Percentiles rank a stretch among this genome's conserved stretches.
Evolutionary conservation across 768 basidiomycete genomes (phyloP).

Genomic region (Guyanaporus albipodus): DNA sequence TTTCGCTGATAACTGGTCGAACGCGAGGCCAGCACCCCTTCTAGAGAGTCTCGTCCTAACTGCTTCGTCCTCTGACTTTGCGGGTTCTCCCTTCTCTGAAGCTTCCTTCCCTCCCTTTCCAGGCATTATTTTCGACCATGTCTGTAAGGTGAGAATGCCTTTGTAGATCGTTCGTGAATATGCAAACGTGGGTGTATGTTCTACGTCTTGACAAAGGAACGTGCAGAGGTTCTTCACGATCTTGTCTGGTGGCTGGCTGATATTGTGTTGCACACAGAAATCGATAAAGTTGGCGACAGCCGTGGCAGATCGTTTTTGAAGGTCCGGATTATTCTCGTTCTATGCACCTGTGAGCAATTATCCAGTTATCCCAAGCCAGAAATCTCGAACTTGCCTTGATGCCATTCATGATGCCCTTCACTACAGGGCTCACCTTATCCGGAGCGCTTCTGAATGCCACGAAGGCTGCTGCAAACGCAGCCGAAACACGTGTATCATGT

Average conservation of each 20-base stretch:
- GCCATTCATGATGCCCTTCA: constrained; percentile 96
- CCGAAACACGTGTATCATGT: constrained; percentile 83
- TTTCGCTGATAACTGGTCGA: constrained; percentile 67
- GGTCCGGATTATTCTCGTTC: constrained; percentile 85
- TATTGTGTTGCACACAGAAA: constrained; percentile 70
- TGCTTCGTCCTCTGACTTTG: constrained; percentile 50
- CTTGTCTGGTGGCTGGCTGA: constrained; percentile 88
- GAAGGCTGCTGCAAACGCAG: constrained; percentile 87
- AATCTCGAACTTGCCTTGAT: constrained; percentile 68
- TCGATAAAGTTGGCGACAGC: constrained; percentile 87
- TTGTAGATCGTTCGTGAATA: constrained; percentile 54
- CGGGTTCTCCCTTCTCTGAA: constrained; percentile 39
- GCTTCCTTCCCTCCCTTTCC: constrained; percentile 37
- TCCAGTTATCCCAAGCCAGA: background rate
- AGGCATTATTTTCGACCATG: constrained; percentile 36
- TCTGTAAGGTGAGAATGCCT: constrained; percentile 76
- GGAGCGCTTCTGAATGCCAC: constrained; percentile 84
- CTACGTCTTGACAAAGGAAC: constrained; percentile 89
- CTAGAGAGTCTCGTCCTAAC: constrained; percentile 68
- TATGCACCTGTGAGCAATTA: constrained; percentile 28
- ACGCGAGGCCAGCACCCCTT: constrained; percentile 82
- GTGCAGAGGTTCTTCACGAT: constrained; percentile 96
- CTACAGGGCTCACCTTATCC: constrained; percentile 92
- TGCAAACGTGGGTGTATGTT: constrained; percentile 86
- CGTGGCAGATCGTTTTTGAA: constrained; percentile 84